Percentiles rank a stretch among this genome's conserved stretches.
Evolutionary conservation across 1,284 basidiomycete genomes (phyloP).

Genomic region (Cutaneotrichosporon sp.): DNA sequence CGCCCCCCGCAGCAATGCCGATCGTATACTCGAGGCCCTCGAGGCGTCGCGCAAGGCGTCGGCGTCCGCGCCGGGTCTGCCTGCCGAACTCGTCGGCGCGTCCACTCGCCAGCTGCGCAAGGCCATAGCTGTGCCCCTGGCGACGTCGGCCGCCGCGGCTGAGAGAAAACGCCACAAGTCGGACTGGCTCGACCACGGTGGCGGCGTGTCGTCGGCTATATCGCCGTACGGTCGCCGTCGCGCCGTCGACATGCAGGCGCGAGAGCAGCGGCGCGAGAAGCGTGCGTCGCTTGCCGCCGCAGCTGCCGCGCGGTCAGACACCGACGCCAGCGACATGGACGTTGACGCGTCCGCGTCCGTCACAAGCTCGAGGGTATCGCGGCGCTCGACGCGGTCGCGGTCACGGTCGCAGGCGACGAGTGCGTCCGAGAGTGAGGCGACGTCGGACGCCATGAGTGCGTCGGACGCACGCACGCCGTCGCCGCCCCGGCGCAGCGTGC

Average conservation of each 20-base stretch:
- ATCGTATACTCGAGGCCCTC: constrained; percentile 43
- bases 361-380: background rate
- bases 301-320: constrained; percentile 1
- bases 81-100: constrained; percentile 30
- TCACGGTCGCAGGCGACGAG: constrained; percentile 5
- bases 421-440: constrained; percentile 1
- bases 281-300: constrained; percentile 1
- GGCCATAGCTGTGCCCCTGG: constrained; percentile 42
- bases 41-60: constrained; percentile 31
- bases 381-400: constrained; percentile 2
- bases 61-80: constrained; percentile 15
- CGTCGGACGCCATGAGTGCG: constrained; percentile 9
- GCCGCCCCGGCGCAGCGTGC: constrained; percentile 8
- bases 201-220: constrained; percentile 38
- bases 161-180: constrained; percentile 20
- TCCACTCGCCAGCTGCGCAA: constrained; percentile 38
- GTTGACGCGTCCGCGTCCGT: constrained; percentile 5
- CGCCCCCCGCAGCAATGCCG: constrained; percentile 40
- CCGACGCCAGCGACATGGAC: constrained; percentile 17
- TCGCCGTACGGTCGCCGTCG: constrained; percentile 44
- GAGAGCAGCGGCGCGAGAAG: constrained; percentile 24
- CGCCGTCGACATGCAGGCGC: constrained; percentile 27
- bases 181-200: constrained; percentile 20
- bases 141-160: constrained; percentile 33
- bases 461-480: constrained; percentile 7